phyloP scores from a whole-genome alignment of 495 filamentous ascomycete species.

The Lasiosphaeria ovina region DNA sequence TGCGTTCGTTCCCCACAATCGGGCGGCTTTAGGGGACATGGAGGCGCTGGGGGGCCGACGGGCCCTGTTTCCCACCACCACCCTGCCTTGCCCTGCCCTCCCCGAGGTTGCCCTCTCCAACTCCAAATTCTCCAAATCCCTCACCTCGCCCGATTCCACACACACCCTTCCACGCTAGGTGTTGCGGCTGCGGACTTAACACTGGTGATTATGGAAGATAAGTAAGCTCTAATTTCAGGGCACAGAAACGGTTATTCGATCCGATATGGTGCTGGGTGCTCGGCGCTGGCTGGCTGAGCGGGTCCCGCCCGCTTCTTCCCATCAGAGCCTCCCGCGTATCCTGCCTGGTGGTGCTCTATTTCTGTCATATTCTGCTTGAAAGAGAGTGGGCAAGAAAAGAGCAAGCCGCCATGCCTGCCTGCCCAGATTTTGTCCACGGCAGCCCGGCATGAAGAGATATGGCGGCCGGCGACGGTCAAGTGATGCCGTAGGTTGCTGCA shows the following conservation, averaged over 20 bases:
- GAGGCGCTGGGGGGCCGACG: slow-evolving; percentile 27
- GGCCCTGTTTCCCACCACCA: slow-evolving; percentile 24
- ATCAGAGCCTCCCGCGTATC: no score
- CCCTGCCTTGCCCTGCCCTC: not conserved
- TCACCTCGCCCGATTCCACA: not conserved
- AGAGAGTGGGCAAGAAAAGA: not conserved
- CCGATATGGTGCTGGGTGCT: not conserved
- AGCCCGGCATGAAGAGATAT: slow-evolving; percentile 1
- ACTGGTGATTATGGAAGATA: not conserved
- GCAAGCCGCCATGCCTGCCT: no score
- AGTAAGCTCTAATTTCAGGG: not conserved
- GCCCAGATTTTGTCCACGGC: not conserved
- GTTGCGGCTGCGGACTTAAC: not conserved
- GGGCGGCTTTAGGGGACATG: slow-evolving; percentile 12
- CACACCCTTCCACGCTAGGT: not conserved
- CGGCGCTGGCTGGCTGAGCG: no score
- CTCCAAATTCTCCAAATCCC: slow-evolving; percentile 5
- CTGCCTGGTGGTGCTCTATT: not conserved
- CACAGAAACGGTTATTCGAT: not conserved
- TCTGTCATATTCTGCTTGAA: not conserved
- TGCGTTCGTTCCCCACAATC: slow-evolving; percentile 18
- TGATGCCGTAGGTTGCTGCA: slow-evolving; percentile 17
- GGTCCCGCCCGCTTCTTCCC: no score
- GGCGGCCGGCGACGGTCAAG: slow-evolving; percentile 14
- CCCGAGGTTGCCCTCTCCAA: slow-evolving; percentile 8